A percentile compares a stretch with the other conserved stretches of the same genome.
Evolutionary conservation across 2,329 filamentous ascomycete species (phyloP).

Genomic region (Truncatella angustata): DNA sequence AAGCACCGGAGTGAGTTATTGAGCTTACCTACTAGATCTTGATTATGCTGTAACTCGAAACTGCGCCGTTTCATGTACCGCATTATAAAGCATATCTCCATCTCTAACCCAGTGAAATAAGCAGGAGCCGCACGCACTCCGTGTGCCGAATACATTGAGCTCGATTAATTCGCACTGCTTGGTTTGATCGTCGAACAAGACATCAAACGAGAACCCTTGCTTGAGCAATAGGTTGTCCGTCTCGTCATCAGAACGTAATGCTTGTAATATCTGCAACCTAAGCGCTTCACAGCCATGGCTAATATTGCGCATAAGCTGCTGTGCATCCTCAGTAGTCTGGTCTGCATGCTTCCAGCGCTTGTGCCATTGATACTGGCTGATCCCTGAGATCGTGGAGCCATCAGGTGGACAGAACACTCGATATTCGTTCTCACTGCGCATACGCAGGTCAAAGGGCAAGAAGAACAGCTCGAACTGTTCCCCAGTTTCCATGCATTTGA

Average conservation of each 20-base stretch:
- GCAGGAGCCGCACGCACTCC: slow-evolving; percentile 42
- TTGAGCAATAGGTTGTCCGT: slow-evolving; percentile 28
- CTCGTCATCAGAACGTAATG: not conserved
- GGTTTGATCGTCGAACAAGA: slow-evolving; percentile 30
- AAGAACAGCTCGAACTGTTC: slow-evolving; percentile 33
- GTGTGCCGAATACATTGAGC: slow-evolving; percentile 42
- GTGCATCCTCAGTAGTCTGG: slow-evolving; percentile 12
- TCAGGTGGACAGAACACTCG: slow-evolving; percentile 41
- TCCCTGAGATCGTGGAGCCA: slow-evolving; percentile 28
- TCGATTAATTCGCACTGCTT: slow-evolving; percentile 35
- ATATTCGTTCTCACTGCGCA: slow-evolving; percentile 37
- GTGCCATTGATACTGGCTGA: slow-evolving; percentile 42
- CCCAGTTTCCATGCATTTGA: slow-evolving; percentile 19
- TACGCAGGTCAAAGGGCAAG: slow-evolving; percentile 38
- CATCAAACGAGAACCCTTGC: slow-evolving; percentile 43
- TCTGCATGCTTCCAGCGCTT: slow-evolving; percentile 28
- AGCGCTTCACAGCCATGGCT: not conserved
- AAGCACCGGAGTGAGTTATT: not conserved
- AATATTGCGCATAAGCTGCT: not conserved
- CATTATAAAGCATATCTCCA: slow-evolving; percentile 23
- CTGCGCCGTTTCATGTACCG: not conserved
- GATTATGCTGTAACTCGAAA: not conserved
- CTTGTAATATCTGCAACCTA: not conserved
- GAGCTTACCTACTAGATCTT: not conserved
- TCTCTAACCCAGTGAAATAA: slow-evolving; percentile 45